Evolutionary conservation across 306 rosid genomes (phyloP).

Genomic region (Lupinus albus): DNA sequence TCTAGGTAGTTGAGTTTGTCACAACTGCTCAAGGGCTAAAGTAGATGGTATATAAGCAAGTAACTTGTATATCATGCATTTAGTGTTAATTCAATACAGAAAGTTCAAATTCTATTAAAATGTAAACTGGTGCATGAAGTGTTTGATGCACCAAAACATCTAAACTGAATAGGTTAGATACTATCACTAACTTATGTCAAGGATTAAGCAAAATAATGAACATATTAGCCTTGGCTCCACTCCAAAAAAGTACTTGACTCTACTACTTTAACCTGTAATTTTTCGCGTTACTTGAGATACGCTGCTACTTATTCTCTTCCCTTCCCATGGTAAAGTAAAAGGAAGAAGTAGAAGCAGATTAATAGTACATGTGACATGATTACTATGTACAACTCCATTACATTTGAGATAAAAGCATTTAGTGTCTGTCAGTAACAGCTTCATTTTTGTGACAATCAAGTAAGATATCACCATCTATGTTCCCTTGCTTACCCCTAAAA

Average conservation of each 20-base stretch:
- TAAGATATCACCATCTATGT: slow-evolving; percentile 20
- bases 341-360: background rate
- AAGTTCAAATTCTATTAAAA: too few relatives aligned
- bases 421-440: background rate
- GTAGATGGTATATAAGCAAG: background rate
- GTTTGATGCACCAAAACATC: background rate
- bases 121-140: background rate
- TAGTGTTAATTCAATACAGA: background rate
- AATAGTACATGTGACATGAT: background rate
- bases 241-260: too few relatives aligned
- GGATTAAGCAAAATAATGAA: background rate
- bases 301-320: background rate
- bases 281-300: background rate
- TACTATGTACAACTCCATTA: slow-evolving; percentile 6
- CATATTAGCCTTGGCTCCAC: too few relatives aligned
- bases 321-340: too few relatives aligned
- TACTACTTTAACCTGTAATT: background rate
- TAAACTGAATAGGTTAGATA: background rate
- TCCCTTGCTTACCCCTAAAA: slow-evolving; percentile 20
- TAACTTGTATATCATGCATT: background rate
- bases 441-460: slow-evolving; percentile 19
- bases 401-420: background rate
- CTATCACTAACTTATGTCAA: background rate
- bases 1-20: too few relatives aligned
- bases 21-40: background rate